Conservation (phyloP, 148 eudicot genomes). For the Polygonum aviculare region DNA sequence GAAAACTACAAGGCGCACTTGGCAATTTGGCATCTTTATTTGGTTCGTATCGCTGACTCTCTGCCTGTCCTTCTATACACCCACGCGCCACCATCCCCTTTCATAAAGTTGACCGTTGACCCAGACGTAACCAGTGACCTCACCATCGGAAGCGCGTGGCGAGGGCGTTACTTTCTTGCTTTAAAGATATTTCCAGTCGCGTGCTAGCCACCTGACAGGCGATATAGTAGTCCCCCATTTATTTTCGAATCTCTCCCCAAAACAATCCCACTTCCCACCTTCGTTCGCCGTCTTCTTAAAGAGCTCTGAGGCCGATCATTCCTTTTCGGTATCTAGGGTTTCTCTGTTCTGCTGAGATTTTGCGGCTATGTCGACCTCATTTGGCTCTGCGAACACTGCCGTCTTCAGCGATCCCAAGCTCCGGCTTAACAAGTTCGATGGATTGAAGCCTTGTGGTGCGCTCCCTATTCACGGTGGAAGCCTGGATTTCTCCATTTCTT, state of each 20-base stretch:
- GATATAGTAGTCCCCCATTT: not conserved
- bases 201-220: conserved; percentile 1
- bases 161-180: not conserved
- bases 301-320: not conserved
- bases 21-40: not conserved
- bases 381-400: conserved; percentile 40
- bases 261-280: not conserved
- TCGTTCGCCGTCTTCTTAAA: not conserved
- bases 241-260: conserved; percentile 7
- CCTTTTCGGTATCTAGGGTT: conserved; percentile 1
- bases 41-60: not conserved
- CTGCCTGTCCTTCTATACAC: not conserved
- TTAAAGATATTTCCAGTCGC: not conserved
- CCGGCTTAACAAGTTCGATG: conserved; percentile 36
- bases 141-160: not conserved
- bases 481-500: conserved; percentile 25
- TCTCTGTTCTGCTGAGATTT: not conserved
- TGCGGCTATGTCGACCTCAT: conserved; percentile 45
- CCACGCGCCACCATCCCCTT: conserved; percentile 1
- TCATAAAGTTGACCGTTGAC: conserved; percentile 1
- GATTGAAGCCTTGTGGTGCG: conserved; percentile 29
- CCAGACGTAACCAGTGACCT: not conserved
- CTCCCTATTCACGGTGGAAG: conserved; percentile 19
- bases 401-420: conserved; percentile 37
- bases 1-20: not conserved